phyloP scores from a whole-genome alignment of 192 early-diverging fungal species.

The Haplosporangium gracile region DNA sequence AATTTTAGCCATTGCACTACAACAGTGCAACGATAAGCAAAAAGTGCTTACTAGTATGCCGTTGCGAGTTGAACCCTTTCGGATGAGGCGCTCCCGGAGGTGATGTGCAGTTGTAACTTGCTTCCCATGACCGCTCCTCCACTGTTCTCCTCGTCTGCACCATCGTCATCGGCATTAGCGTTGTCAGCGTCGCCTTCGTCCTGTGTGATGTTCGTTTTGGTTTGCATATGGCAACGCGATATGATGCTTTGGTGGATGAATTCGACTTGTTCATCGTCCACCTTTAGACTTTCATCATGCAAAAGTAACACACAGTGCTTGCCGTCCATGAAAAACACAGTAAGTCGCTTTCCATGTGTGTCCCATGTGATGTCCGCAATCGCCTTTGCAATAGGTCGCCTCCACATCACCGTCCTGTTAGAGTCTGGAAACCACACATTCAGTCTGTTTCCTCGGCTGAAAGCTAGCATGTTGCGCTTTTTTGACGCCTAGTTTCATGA shows the following conservation, averaged over 20 bases:
- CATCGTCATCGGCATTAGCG: constrained; percentile 31
- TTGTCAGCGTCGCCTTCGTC: constrained; percentile 33
- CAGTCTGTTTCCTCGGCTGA: constrained; percentile 37
- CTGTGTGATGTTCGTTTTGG: constrained; percentile 26
- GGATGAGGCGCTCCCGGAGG: constrained; percentile 10
- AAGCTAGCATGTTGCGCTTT: constrained; percentile 20
- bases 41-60: constrained; percentile 27
- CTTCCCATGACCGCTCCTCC: background rate
- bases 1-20: background rate
- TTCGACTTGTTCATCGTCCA: constrained; percentile 26
- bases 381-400: constrained; percentile 41
- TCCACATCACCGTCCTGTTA: constrained; percentile 27
- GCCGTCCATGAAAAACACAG: constrained; percentile 53
- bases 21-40: background rate
- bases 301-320: constrained; percentile 36
- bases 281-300: background rate
- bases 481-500: constrained; percentile 1
- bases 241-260: constrained; percentile 34
- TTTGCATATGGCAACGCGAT: constrained; percentile 38
- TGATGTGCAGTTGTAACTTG: constrained; percentile 44
- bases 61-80: constrained; percentile 14
- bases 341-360: background rate
- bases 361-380: constrained; percentile 43
- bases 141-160: constrained; percentile 27
- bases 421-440: constrained; percentile 27